Evolutionary conservation across 169 alveolate species (phyloP), one percentile per base, ranked within the genome.

Genomic region (Cryptosporidium parvum): DNA sequence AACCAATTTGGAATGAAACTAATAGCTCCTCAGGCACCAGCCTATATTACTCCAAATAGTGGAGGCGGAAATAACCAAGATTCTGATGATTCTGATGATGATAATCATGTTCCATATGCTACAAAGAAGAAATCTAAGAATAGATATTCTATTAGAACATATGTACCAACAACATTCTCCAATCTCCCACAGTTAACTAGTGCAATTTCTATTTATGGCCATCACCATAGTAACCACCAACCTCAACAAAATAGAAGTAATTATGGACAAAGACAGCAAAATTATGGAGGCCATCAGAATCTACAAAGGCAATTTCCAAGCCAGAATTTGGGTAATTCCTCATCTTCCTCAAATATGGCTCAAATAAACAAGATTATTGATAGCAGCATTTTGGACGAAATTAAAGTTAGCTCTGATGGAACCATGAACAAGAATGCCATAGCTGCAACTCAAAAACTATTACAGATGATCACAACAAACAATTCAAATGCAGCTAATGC

Each of bases 1-100:
- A 80, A 65, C 52, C 89, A 80, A 37, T 80, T 80, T 31, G 89
- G 89, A 6, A 44, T 80, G 68, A 69, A 70, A 5, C 75, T 80
- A n/a, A 62, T 61, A 59, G 75, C 89, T 5, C 89, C 89, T 6
- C 89, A 80, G 68, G 89, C 89, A 14, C 89, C 89, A 16, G 69
- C 89, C 44, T 80, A 80, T 29, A 67, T 80, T 21, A 65, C 89
- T n/a, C 48, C 70, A 16, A 56, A 37, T 12, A 31, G 53, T 48
- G 68, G 59, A 16, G 52, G 68, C 7, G 59, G 69, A 9, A 61
- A 61, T 44, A 39, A 59, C 35, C 72, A 65, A 52, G 89, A 80
- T 51, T 80, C 89, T 1, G 89, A 80, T 1, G 86, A 73, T n/a
- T 56, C 86, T 8, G 89, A 80, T 33, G 89, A 80, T 33, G 89